Conservation (phyloP, 306 rosid genomes). For the Senna siamea region DNA sequence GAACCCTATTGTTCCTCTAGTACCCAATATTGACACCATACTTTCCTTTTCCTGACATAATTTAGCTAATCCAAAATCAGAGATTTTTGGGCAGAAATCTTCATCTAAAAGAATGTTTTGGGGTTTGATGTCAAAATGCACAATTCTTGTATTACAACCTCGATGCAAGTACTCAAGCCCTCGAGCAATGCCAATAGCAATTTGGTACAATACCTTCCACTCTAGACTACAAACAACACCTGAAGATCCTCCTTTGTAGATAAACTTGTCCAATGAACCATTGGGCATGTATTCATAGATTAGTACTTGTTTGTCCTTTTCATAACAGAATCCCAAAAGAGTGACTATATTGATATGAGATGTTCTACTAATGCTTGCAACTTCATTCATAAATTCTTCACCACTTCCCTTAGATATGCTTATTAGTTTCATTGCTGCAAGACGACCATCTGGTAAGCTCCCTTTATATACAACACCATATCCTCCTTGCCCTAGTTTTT, state of each 20-base stretch:
- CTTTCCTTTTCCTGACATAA: neutral
- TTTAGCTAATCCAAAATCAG: neutral
- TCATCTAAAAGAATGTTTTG: neutral
- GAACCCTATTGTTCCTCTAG: neutral
- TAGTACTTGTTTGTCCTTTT: constrained; percentile 41
- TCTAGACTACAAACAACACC: constrained; percentile 22
- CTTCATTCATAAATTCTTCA: neutral
- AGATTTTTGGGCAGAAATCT: neutral
- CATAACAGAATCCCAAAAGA: constrained; percentile 27
- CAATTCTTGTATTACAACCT: neutral
- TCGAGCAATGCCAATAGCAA: constrained; percentile 44
- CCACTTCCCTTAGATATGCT: neutral
- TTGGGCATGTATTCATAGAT: constrained; percentile 46
- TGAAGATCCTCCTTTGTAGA: constrained; percentile 2
- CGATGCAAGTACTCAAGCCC: constrained; percentile 56
- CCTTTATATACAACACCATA: constrained; percentile 54
- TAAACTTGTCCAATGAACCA: constrained; percentile 51
- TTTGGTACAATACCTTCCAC: constrained; percentile 27
- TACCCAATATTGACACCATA: neutral
- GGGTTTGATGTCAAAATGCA: neutral
- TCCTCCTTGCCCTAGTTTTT: constrained; percentile 49
- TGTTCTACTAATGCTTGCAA: neutral
- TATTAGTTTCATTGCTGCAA: constrained; percentile 46
- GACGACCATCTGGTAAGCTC: constrained; percentile 37
- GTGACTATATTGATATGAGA: neutral